Evolutionary conservation across 2,329 filamentous ascomycete species (phyloP).

Genomic region (Penicillium digitatum): DNA sequence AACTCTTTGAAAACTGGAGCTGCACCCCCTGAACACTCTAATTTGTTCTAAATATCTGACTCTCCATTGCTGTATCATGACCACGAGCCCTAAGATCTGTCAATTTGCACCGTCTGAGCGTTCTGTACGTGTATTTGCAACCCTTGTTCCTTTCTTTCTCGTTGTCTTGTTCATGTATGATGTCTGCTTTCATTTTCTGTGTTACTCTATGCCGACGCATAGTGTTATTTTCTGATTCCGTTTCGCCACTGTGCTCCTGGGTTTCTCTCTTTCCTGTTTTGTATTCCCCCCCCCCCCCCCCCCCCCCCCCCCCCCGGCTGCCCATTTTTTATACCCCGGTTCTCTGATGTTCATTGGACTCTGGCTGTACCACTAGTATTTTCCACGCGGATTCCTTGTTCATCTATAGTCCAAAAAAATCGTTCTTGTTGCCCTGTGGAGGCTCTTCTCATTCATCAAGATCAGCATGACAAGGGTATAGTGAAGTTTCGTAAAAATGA

Average conservation of each 20-base stretch:
- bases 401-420: constrained; percentile 17
- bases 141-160: not conserved
- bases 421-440: constrained; percentile 9
- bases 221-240: constrained; percentile 14
- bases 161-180: constrained; percentile 17
- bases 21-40: constrained; percentile 20
- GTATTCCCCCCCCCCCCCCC: too few relatives aligned
- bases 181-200: constrained; percentile 7
- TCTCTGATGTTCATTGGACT: constrained; percentile 29
- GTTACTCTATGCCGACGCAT: constrained; percentile 9
- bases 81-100: constrained; percentile 27
- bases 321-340: constrained; percentile 28
- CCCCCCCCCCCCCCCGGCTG: constrained; percentile 2
- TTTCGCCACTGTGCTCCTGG: not conserved
- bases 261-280: constrained; percentile 5
- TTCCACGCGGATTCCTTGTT: constrained; percentile 15
- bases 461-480: not conserved
- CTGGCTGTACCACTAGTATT: constrained; percentile 28
- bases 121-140: constrained; percentile 17
- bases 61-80: constrained; percentile 19
- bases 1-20: constrained; percentile 24
- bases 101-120: constrained; percentile 20
- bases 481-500: not conserved
- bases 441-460: not conserved
- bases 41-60: constrained; percentile 34